Evolutionary conservation across 331 rosid species (phyloP).

Genomic region (Phaseolus coccineus): DNA sequence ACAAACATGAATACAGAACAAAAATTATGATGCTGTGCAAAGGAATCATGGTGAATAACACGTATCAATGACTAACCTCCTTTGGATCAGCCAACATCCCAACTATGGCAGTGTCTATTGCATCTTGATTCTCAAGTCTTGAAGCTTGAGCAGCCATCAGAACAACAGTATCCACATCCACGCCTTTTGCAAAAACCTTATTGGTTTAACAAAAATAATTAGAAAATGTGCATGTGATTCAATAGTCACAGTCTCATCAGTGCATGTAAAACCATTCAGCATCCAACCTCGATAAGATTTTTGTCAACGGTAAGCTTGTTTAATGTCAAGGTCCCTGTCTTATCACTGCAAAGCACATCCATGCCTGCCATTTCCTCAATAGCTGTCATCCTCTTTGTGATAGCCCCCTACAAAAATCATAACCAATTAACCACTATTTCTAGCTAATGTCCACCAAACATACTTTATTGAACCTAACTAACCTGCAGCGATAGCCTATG

Average conservation of each 20-base stretch:
- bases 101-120: constrained; percentile 89
- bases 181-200: constrained; percentile 84
- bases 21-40: neutral
- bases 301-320: constrained; percentile 89
- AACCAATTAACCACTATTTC: constrained; percentile 9
- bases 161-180: constrained; percentile 85
- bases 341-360: constrained; percentile 98
- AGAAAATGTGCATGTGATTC: neutral
- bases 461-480: constrained; percentile 30
- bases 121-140: constrained; percentile 91
- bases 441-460: constrained; percentile 10
- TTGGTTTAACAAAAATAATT: constrained; percentile 25
- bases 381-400: constrained; percentile 96
- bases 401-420: constrained; percentile 75
- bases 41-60: constrained; percentile 2
- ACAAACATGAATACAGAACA: neutral
- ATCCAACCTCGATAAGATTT: constrained; percentile 79
- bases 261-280: constrained; percentile 40
- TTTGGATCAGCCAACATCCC: constrained; percentile 94
- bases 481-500: constrained; percentile 95
- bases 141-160: constrained; percentile 96
- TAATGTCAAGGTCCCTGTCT: constrained; percentile 89
- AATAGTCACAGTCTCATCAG: constrained; percentile 57
- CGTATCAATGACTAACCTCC: constrained; percentile 60
- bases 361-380: constrained; percentile 99